phyloP scores from a whole-genome alignment of 768 basidiomycete species.

The Tricholoma terreum region DNA sequence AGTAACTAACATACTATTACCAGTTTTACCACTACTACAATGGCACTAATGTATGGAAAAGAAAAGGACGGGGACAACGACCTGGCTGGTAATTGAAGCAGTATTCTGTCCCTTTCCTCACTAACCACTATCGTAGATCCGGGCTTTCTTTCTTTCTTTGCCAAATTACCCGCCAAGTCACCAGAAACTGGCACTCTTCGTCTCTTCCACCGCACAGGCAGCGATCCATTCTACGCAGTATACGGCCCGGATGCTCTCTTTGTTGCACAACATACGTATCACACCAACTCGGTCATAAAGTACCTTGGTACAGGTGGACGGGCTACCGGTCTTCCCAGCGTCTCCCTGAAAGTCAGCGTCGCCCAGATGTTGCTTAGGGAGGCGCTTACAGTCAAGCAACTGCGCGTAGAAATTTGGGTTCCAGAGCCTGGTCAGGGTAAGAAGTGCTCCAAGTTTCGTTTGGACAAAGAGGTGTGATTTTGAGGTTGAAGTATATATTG shows the following conservation, averaged over 20 bases:
- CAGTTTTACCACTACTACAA: too few relatives aligned
- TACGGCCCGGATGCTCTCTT: constrained; percentile 89
- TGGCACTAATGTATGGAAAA: constrained; percentile 65
- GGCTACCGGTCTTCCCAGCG: constrained; percentile 64
- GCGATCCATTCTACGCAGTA: constrained; percentile 77
- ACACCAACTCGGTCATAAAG: constrained; percentile 90
- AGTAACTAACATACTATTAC: not conserved
- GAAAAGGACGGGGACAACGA: constrained; percentile 49
- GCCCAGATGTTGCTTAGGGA: constrained; percentile 85
- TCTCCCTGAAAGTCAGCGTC: constrained; percentile 70
- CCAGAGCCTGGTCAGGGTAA: constrained; percentile 73
- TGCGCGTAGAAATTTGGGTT: constrained; percentile 89
- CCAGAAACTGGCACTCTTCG: constrained; percentile 81
- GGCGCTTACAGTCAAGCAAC: constrained; percentile 84
- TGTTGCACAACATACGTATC: constrained; percentile 78
- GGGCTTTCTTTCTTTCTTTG: constrained; percentile 75
- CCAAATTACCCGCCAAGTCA: constrained; percentile 58
- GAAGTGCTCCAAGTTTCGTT: constrained; percentile 67
- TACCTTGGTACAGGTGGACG: constrained; percentile 72
- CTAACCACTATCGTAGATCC: constrained; percentile 41
- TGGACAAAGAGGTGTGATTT: constrained; percentile 77
- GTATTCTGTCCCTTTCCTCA: not conserved
- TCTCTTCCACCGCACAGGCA: constrained; percentile 69
- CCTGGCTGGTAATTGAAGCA: constrained; percentile 9
- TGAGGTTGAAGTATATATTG: not conserved